Conservation (phyloP, 2,329 filamentous ascomycete genomes). For the Neofusicoccum kwambonambiense region DNA sequence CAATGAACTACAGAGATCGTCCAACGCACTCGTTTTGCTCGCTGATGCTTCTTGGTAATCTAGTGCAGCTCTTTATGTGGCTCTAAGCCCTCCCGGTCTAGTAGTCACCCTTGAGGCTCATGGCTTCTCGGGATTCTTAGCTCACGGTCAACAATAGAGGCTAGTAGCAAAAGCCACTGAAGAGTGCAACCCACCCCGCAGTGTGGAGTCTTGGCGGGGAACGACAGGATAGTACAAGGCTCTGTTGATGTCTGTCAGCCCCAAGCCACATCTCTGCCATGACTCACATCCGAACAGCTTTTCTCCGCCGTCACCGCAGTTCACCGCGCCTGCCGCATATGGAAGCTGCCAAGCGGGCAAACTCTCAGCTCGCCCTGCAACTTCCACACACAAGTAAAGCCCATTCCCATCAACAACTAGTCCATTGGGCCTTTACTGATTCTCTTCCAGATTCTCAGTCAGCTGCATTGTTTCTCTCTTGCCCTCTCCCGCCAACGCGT, state of each 20-base stretch:
- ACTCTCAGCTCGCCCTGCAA: background rate
- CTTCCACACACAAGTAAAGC: background rate
- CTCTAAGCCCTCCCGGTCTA: too few species aligned
- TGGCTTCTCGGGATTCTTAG: too few species aligned
- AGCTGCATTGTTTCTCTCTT: background rate
- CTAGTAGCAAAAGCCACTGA: background rate
- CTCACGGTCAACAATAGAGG: background rate
- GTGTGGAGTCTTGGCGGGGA: background rate
- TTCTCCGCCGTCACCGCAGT: background rate
- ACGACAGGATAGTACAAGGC: too few species aligned
- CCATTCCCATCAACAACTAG: background rate
- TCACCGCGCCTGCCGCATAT: slow-evolving; percentile 1
- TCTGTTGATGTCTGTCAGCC: too few species aligned
- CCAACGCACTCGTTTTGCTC: too few species aligned
- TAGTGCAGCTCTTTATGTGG: too few species aligned
- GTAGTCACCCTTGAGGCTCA: too few species aligned
- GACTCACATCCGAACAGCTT: background rate
- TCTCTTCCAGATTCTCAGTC: too few species aligned
- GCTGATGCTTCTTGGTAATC: too few species aligned
- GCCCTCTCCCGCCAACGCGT: background rate
- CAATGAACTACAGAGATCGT: too few species aligned
- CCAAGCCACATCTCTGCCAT: background rate
- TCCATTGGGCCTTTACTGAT: too few species aligned
- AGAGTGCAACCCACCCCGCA: background rate
- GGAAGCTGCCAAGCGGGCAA: background rate